Evolutionary conservation across 805 yeast species (phyloP).

Genomic region (Wickerhamomyces sydowiorum): DNA sequence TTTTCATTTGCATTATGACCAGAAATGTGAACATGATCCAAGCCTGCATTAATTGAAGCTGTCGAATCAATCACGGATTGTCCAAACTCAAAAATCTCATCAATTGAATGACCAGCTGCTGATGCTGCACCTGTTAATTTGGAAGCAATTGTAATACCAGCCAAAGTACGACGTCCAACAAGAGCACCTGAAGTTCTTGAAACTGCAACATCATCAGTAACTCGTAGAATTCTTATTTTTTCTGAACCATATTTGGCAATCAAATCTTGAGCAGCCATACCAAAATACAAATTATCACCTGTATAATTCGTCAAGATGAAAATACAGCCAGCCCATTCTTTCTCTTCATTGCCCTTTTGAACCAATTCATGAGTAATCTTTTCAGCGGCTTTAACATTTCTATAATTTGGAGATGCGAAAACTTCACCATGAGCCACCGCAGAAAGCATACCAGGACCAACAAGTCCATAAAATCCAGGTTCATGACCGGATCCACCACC

Average conservation of each 20-base stretch:
- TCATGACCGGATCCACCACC: slow-evolving; percentile 42
- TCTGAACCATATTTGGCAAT: background rate
- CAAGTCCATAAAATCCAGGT: slow-evolving; percentile 36
- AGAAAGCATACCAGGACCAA: slow-evolving; percentile 31
- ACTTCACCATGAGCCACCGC: slow-evolving; percentile 37
- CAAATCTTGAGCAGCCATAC: slow-evolving; percentile 1
- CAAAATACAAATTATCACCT: slow-evolving; percentile 1
- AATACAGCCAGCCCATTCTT: background rate
- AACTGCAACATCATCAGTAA: slow-evolving; percentile 1
- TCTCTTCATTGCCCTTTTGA: slow-evolving; percentile 23
- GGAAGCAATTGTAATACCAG: background rate
- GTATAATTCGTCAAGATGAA: background rate
- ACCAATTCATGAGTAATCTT: slow-evolving; percentile 16
- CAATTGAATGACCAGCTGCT: background rate
- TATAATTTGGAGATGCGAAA: slow-evolving; percentile 35
- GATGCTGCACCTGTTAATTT: slow-evolving; percentile 1
- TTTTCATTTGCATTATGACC: background rate
- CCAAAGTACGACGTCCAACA: slow-evolving; percentile 1
- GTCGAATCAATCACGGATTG: background rate
- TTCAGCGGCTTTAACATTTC: slow-evolving; percentile 26
- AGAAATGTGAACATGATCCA: background rate
- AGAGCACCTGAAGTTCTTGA: background rate
- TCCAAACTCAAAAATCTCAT: background rate
- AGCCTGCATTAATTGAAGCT: background rate
- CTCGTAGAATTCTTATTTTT: background rate